These are phyloP conservation scores for Myrica gale DNA, from an alignment of 306 rosid species.

Conservation along the genomic window DNA sequence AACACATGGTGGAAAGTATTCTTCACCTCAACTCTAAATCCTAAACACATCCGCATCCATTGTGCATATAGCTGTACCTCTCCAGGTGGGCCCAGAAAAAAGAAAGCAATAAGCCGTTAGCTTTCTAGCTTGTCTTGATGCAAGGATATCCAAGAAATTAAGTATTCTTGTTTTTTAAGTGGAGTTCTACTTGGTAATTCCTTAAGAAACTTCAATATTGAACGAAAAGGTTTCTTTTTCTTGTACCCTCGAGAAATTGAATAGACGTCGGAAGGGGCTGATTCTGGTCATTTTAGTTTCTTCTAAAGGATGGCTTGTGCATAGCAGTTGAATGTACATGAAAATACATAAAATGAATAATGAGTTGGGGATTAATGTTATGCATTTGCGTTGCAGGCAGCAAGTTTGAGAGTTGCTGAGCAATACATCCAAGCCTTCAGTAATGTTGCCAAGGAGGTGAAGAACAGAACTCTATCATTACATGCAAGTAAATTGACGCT, in stretches of 20 bases:
- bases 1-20: neutral
- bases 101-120: neutral
- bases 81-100: neutral
- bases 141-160: neutral
- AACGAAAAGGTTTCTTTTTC: neutral
- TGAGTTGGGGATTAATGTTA: constrained; percentile 19
- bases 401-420: constrained; percentile 87
- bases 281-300: neutral
- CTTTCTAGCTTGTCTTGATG: neutral
- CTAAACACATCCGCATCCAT: neutral
- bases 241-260: neutral
- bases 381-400: constrained; percentile 68
- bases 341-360: neutral
- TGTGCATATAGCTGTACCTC: neutral
- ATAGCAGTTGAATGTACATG: constrained; percentile 4
- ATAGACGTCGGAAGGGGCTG: neutral
- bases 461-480: constrained; percentile 3
- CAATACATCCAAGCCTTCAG: constrained; percentile 84
- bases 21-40: neutral
- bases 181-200: neutral
- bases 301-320: neutral
- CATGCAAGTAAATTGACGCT: constrained; percentile 9
- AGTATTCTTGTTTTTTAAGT: neutral
- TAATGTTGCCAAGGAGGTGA: constrained; percentile 91
- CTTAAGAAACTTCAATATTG: neutral